These are phyloP conservation scores for Xylariomycetidae sp. DNA, from an alignment of 2,329 filamentous ascomycete species.

Conservation along the genomic window DNA sequence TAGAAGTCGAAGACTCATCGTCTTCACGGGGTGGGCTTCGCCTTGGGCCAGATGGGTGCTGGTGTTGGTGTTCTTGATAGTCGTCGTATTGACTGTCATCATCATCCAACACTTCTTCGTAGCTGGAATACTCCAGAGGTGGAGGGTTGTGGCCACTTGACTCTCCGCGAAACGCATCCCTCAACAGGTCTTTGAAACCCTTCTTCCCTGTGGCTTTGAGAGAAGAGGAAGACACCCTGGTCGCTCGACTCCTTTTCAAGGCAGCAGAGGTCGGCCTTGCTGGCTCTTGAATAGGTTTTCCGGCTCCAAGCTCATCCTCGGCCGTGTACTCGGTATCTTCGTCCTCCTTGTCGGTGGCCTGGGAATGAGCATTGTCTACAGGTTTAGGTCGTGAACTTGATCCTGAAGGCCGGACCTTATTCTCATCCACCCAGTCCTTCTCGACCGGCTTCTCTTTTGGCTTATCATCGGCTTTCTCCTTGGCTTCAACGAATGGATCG, in stretches of 20 bases:
- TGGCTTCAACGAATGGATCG: slow-evolving; percentile 52
- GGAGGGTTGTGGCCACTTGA: slow-evolving; percentile 42
- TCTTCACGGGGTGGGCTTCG: slow-evolving; percentile 28
- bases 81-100: slow-evolving; percentile 22
- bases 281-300: slow-evolving; percentile 26
- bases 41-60: slow-evolving; percentile 27
- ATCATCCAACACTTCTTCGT: slow-evolving; percentile 32
- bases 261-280: slow-evolving; percentile 30
- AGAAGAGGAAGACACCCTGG: slow-evolving; percentile 43
- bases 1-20: slow-evolving; percentile 24
- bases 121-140: slow-evolving; percentile 43
- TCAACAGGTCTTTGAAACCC: slow-evolving; percentile 52
- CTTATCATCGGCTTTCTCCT: slow-evolving; percentile 11
- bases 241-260: slow-evolving; percentile 52
- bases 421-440: slow-evolving; percentile 29
- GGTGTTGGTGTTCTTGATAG: slow-evolving; percentile 21
- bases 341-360: slow-evolving; percentile 10
- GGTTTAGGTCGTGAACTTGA: slow-evolving; percentile 17
- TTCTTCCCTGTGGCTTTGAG: slow-evolving; percentile 41
- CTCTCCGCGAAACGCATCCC: slow-evolving; percentile 58
- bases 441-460: slow-evolving; percentile 29
- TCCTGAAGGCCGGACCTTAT: slow-evolving; percentile 16
- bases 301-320: slow-evolving; percentile 10
- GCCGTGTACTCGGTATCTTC: slow-evolving; percentile 6
- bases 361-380: slow-evolving; percentile 1